Base-by-base conservation (phyloP, 306 rosid genomes). In the Casuarina cunninghamiana region DNA sequence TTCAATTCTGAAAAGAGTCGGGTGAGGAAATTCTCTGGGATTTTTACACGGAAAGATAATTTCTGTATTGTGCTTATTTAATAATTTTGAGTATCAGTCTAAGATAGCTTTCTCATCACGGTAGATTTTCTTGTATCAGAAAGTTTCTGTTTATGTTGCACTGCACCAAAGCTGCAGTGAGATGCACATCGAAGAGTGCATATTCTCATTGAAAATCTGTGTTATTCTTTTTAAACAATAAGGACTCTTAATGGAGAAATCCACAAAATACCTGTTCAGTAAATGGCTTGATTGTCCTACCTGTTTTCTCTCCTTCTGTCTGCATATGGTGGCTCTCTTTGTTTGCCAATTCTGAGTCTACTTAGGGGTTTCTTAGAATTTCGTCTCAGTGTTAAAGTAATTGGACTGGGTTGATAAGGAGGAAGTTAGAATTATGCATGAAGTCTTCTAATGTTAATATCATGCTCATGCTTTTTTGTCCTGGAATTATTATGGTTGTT, bases 1-100 rank as follows among this genome's bases (percentile, higher is more conserved):
- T 77, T 74, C 79, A 89, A 89, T 71, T 89, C 93, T 95, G 91
- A 77, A 91, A 90, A 90, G 88, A 72, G 91, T 83, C 88, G 78
- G 93, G 89, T 82, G 75, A 72, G 92, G 86, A 83, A 55, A 71
- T 73, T 76, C 60, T 58, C 76, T 75, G 78, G 43, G 78, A 77
- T 85, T 88, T 49, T 75, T 80, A 66, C 83, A 65, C 57, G 7
- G 51, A 78, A 80, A 74, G 67, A 77, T 75, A 19, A 77, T 48
- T 73, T 44, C 77, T 61, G 54, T 32, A 70, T 37, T 48, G 73
- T 62, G 78, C 61, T 75, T 84, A 26, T 82, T 61, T 55, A 63
- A 80, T n/a, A 43, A 13, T 60, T 77, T 60, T 42, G 49, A 60
- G 42, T 45, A 70, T 69, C 54, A 38, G 44, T 81, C 80, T 50